A percentile compares a stretch with the other conserved stretches of the same genome.
Evolutionary conservation across 257 asterid genomes (phyloP).

Genomic region (Orobanche coerulescens): DNA sequence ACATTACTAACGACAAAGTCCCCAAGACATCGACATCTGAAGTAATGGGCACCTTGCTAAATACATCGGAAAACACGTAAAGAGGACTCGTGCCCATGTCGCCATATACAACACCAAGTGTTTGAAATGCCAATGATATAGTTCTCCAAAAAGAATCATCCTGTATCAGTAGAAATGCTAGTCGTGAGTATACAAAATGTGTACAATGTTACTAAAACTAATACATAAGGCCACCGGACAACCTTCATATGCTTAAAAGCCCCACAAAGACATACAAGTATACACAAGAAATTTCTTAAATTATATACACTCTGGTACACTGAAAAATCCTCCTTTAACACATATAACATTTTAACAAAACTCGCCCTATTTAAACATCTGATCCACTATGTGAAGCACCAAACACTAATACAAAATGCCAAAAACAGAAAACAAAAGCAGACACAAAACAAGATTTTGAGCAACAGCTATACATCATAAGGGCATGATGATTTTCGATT

Average conservation of each 20-base stretch:
- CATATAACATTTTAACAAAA: neutral
- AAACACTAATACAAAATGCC: too few relatives aligned
- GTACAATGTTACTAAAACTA: too few relatives aligned
- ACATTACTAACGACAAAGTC: conserved; percentile 78
- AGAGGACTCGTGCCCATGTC: conserved; percentile 98
- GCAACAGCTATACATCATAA: neutral
- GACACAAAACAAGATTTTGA: neutral
- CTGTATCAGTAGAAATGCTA: conserved; percentile 21
- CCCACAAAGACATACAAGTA: neutral
- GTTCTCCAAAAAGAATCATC: conserved; percentile 59
- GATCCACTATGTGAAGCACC: neutral
- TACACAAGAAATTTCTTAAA: too few relatives aligned
- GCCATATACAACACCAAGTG: conserved; percentile 95
- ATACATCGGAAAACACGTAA: conserved; percentile 78
- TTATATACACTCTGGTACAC: too few relatives aligned
- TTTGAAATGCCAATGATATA: conserved; percentile 79
- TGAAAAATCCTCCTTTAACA: too few relatives aligned
- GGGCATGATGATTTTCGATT: neutral
- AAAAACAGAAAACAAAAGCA: neutral
- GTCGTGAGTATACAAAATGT: neutral
- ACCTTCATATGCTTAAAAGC: too few relatives aligned
- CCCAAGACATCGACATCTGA: conserved; percentile 86
- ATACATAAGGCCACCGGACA: too few relatives aligned
- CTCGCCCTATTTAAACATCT: neutral
- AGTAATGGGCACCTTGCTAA: conserved; percentile 76